phyloP scores from a whole-genome alignment of 768 basidiomycete genomes.

The Suillus tomentosus region DNA sequence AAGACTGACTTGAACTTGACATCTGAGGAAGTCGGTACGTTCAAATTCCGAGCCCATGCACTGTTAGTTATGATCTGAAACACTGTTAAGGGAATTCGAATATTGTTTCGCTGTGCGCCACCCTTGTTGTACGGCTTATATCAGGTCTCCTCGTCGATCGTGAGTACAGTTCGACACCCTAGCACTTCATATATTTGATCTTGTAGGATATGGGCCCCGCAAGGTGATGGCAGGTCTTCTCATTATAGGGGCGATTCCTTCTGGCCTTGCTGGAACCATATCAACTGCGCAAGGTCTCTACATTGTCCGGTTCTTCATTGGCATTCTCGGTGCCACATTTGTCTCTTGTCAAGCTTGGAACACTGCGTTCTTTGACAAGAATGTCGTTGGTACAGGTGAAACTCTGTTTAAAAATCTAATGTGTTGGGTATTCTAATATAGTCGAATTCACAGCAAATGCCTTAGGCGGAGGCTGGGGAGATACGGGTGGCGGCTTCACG shows the following conservation, averaged over 20 bases:
- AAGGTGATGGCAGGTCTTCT: constrained; percentile 57
- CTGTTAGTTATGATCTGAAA: neutral
- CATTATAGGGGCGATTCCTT: constrained; percentile 57
- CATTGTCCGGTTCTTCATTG: constrained; percentile 56
- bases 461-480: constrained; percentile 58
- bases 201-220: constrained; percentile 47
- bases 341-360: constrained; percentile 66
- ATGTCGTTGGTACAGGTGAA: constrained; percentile 40
- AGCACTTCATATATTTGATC: neutral
- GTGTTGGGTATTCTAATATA: neutral
- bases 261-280: constrained; percentile 57
- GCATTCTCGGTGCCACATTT: constrained; percentile 61
- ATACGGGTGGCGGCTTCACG: constrained; percentile 49
- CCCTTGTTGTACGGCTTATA: constrained; percentile 48
- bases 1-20: constrained; percentile 53
- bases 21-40: constrained; percentile 42
- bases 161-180: constrained; percentile 14
- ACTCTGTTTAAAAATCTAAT: neutral
- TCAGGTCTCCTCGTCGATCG: constrained; percentile 54
- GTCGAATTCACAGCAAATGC: constrained; percentile 45
- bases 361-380: constrained; percentile 59
- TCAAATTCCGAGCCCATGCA: neutral
- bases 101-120: constrained; percentile 47
- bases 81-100: constrained; percentile 45
- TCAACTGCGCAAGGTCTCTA: constrained; percentile 43